A percentile compares a stretch with the other conserved stretches of the same genome.
These are phyloP conservation scores for Gracilariopsis chorda DNA, from an alignment of 23 red algal genomes.

Conservation along the genomic window DNA sequence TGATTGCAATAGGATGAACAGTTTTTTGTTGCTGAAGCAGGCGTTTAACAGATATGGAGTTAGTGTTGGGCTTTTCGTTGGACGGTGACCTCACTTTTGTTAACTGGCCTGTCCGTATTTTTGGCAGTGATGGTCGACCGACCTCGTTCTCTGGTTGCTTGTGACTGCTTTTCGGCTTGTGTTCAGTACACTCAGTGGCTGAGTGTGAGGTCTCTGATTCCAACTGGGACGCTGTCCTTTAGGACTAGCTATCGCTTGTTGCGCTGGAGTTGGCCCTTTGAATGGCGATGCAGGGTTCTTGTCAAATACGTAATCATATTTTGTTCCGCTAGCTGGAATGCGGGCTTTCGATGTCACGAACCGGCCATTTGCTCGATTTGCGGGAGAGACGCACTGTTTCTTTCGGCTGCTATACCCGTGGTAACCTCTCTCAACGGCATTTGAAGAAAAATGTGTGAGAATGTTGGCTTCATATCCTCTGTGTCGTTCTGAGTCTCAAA, in stretches of 20 bases:
- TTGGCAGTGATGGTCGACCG: no score
- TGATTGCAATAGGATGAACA: no score
- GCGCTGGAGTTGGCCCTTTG: background rate
- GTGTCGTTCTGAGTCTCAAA: conserved; percentile 50
- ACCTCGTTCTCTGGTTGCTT: no score
- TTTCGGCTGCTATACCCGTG: conserved; percentile 52
- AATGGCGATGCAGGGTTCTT: background rate
- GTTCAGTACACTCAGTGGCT: background rate
- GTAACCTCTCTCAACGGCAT: conserved; percentile 68
- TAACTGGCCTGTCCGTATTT: no score
- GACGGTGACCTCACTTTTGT: no score
- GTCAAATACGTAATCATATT: conserved; percentile 40
- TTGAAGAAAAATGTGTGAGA: conserved; percentile 74
- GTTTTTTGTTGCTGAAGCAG: no score
- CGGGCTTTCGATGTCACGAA: conserved; percentile 24
- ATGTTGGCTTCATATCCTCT: conserved; percentile 71
- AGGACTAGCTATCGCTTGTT: background rate
- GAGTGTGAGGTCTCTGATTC: background rate
- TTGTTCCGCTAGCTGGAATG: conserved; percentile 52
- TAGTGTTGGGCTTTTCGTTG: no score
- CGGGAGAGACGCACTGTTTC: conserved; percentile 58
- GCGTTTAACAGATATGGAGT: no score
- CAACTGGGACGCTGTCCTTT: background rate
- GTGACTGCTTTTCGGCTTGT: no score
- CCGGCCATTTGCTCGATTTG: conserved; percentile 53